These are phyloP conservation scores for Monosporozyma unispora DNA, from an alignment of 805 yeast species.

Conservation along the genomic window DNA sequence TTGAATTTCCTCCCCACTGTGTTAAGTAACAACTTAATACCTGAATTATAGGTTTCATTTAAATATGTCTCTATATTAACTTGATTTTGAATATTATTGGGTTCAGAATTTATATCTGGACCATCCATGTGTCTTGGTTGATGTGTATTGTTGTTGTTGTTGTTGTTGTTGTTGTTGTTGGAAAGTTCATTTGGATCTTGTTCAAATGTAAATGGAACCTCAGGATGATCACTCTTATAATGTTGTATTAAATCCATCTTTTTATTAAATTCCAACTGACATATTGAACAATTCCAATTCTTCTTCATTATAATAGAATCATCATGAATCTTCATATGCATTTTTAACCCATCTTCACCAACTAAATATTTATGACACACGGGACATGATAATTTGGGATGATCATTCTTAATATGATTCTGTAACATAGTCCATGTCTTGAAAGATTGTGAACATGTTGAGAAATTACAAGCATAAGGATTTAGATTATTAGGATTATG, in stretches of 20 bases:
- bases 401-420: constrained; percentile 59
- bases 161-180: too few relatives aligned
- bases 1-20: constrained; percentile 30
- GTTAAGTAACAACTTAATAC: constrained; percentile 26
- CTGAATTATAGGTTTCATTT: constrained; percentile 12
- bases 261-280: constrained; percentile 41
- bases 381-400: constrained; percentile 57
- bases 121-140: constrained; percentile 1
- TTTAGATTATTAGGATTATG: constrained; percentile 41
- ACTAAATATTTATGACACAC: constrained; percentile 65
- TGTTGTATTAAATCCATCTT: constrained; percentile 52
- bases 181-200: background rate
- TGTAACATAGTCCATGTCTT: constrained; percentile 68
- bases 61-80: constrained; percentile 21
- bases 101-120: constrained; percentile 7
- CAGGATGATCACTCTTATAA: constrained; percentile 38
- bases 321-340: constrained; percentile 70
- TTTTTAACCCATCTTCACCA: constrained; percentile 57
- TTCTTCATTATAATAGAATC: constrained; percentile 41
- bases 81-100: constrained; percentile 17
- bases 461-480: constrained; percentile 49
- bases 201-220: constrained; percentile 9
- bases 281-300: constrained; percentile 58
- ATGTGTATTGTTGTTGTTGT: background rate
- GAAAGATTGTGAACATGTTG: constrained; percentile 52